Percentiles rank a stretch among this genome's conserved stretches.
phyloP scores from a whole-genome alignment of 163 green algal species.

The Scenedesmus sp. region DNA sequence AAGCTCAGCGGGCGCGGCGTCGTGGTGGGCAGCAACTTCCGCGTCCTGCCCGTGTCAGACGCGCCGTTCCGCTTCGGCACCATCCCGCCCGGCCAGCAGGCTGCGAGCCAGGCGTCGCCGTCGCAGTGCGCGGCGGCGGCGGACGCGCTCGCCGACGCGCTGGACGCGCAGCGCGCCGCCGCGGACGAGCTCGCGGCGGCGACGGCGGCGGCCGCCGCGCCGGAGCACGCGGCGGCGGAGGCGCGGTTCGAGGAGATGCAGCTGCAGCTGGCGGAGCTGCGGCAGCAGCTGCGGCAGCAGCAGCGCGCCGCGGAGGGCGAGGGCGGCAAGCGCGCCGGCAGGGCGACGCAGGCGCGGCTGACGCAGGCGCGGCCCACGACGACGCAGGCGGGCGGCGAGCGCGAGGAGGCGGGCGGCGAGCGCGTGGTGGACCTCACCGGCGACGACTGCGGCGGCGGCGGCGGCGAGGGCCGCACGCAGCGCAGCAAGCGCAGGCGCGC shows the following conservation, averaged over 20 bases:
- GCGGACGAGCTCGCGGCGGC: neutral
- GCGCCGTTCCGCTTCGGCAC: conserved; percentile 63
- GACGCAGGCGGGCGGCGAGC: neutral
- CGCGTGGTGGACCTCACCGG: too few relatives aligned
- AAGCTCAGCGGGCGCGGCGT: conserved; percentile 70
- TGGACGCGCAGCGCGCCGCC: conserved; percentile 29
- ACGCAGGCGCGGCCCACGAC: neutral
- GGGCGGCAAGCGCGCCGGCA: neutral
- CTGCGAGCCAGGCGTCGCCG: neutral
- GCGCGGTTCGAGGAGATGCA: conserved; percentile 35
- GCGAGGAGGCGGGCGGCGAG: neutral
- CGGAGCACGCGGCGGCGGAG: conserved; percentile 9
- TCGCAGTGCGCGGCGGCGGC: conserved; percentile 11
- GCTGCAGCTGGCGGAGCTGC: conserved; percentile 33
- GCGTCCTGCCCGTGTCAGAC: conserved; percentile 56
- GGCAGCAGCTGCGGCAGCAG: conserved; percentile 22
- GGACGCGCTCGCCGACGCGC: neutral
- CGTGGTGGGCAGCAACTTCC: conserved; percentile 66
- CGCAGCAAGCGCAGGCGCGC: conserved; percentile 1
- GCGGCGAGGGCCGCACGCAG: conserved; percentile 11
- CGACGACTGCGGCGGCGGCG: neutral
- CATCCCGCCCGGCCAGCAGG: conserved; percentile 18
- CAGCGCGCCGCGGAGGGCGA: conserved; percentile 11
- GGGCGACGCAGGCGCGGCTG: neutral
- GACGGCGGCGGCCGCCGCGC: conserved; percentile 1